Evolutionary conservation across 1,284 basidiomycete species (phyloP).

Genomic region (Heterobasidion parviporum): DNA sequence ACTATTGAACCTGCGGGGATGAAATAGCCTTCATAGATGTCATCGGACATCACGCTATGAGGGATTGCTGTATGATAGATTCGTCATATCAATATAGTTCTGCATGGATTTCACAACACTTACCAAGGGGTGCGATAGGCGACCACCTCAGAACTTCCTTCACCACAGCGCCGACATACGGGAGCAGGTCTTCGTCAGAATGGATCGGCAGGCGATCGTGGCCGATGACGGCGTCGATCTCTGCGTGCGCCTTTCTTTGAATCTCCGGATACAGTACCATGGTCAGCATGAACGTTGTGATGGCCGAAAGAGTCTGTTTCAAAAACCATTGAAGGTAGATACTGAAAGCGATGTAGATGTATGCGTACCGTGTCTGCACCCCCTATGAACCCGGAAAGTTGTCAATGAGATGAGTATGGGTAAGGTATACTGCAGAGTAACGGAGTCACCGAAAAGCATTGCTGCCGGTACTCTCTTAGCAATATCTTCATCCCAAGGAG

Average conservation of each 20-base stretch:
- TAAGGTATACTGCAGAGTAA: background rate
- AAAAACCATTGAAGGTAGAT: background rate
- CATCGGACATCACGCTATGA: conserved; percentile 6
- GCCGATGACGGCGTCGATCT: conserved; percentile 11
- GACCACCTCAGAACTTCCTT: conserved; percentile 12
- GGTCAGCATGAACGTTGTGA: conserved; percentile 11
- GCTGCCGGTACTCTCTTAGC: background rate
- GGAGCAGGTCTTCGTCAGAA: conserved; percentile 7
- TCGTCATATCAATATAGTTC: background rate
- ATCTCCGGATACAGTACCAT: conserved; percentile 12
- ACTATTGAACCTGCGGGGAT: conserved; percentile 11
- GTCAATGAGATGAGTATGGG: background rate
- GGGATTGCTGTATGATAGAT: conserved; percentile 6
- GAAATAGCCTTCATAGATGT: conserved; percentile 12
- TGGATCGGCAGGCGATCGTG: conserved; percentile 10
- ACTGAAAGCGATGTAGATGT: background rate
- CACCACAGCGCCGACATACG: conserved; percentile 11
- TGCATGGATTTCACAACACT: background rate
- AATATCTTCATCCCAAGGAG: background rate
- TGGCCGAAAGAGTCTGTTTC: conserved; percentile 7
- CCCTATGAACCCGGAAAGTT: background rate
- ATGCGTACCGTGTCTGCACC: conserved; percentile 10
- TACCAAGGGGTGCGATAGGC: conserved; percentile 2
- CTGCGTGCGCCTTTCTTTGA: conserved; percentile 9
- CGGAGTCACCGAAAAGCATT: background rate